Percentiles rank a stretch among this genome's conserved stretches.
phyloP scores from a whole-genome alignment of 176 grass and related monocot genomes.

The Chrysopogon serrulatus region DNA sequence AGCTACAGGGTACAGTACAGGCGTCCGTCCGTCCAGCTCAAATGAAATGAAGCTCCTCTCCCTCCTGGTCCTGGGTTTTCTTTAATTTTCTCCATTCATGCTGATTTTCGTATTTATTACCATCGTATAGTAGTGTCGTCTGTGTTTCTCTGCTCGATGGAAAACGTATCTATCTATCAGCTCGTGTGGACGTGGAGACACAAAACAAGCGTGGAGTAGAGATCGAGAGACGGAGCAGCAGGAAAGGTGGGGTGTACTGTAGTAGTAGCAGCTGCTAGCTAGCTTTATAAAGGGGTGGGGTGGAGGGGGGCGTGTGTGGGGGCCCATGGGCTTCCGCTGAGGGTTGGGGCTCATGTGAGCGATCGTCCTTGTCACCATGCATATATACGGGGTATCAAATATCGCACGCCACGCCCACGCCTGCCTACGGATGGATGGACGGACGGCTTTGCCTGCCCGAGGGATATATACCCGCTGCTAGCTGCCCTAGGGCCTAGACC shows the following conservation, averaged over 20 bases:
- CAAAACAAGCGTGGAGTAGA: too few species aligned
- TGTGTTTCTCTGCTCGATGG: neutral
- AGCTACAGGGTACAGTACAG: neutral
- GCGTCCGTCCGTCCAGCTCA: neutral
- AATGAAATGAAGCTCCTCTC: neutral
- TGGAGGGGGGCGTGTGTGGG: neutral
- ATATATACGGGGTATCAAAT: constrained; percentile 34
- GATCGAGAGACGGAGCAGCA: neutral
- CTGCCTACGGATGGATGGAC: too few species aligned
- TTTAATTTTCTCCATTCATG: too few species aligned
- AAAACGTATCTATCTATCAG: too few species aligned
- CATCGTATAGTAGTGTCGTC: accelerated
- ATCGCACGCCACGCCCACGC: constrained; percentile 39
- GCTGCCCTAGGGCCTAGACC: neutral
- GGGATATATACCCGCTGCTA: neutral
- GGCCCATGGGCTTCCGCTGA: neutral
- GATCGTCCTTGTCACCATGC: constrained; percentile 49
- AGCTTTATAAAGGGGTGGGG: constrained; percentile 57
- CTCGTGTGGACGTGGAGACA: too few species aligned
- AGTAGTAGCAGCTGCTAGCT: neutral
- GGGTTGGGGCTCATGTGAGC: constrained; percentile 67
- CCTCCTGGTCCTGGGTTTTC: neutral
- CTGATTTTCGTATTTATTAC: too few species aligned
- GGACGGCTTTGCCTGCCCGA: constrained; percentile 10
- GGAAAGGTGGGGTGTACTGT: constrained; percentile 30